Conservation (phyloP, 2,329 filamentous ascomycete species). For the Diaporthe vaccinii region DNA sequence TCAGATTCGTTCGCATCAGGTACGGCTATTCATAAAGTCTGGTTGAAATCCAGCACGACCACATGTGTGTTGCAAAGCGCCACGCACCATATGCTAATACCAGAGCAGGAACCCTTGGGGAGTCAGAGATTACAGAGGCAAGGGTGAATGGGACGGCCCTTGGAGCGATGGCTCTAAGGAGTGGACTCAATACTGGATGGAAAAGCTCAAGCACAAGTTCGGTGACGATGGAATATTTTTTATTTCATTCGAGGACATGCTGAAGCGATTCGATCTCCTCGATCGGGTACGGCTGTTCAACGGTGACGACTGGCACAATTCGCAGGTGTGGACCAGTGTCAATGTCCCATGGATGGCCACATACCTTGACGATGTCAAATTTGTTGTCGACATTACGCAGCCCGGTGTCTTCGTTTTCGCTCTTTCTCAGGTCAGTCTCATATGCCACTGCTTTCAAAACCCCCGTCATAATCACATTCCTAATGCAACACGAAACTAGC, state of each 20-base stretch:
- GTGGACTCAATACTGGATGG: conserved; percentile 81
- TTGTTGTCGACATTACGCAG: conserved; percentile 57
- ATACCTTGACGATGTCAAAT: conserved; percentile 58
- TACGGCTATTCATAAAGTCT: conserved; percentile 45
- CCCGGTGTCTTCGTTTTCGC: conserved; percentile 59
- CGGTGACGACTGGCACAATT: conserved; percentile 57
- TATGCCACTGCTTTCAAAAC: not conserved
- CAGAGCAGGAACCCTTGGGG: conserved; percentile 78
- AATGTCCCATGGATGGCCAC: conserved; percentile 60
- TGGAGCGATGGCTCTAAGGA: conserved; percentile 82
- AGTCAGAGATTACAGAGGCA: conserved; percentile 55
- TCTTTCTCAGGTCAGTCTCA: conserved; percentile 51
- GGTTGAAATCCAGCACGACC: not conserved
- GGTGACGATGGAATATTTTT: conserved; percentile 76
- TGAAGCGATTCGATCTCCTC: conserved; percentile 59
- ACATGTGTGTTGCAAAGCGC: too few species aligned
- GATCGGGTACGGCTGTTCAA: conserved; percentile 62
- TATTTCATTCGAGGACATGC: conserved; percentile 60
- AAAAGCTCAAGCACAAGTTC: conserved; percentile 74
- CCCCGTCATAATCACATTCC: not conserved
- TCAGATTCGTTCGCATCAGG: conserved; percentile 61
- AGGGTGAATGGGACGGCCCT: conserved; percentile 76
- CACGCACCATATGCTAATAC: not conserved
- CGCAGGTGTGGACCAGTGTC: conserved; percentile 59
- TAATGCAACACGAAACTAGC: conserved; percentile 44